Evolutionary conservation across 345 rosid genomes (phyloP), one percentile per base, ranked within the genome.

Genomic region (Hibiscus trionum): DNA sequence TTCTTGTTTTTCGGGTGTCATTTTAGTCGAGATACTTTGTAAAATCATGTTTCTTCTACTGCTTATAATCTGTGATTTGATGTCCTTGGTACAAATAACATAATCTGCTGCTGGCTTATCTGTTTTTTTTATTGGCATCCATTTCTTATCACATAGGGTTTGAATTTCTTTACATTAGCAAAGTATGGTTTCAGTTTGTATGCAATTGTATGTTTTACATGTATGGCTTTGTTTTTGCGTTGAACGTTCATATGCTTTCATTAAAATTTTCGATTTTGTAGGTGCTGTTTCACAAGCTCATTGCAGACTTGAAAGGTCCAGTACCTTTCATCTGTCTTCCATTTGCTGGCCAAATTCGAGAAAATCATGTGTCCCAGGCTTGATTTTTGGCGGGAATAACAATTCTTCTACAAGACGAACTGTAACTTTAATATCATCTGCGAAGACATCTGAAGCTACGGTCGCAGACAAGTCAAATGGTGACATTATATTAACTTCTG

Each of bases 381-480:
- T 80, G 76, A 73, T 70, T 4, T 66, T 58, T 19, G 62, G 75
- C 3, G 27, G 63, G 42, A 77, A 75, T 58, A 77, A 75, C 17
- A 33, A 50, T 31, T 76, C 74, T 71, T 61, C 79, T 47, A 60
- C 35, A 42, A 84, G 33, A 77, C 74, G 71, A 27, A 79, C 75
- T 12, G 69, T 61, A 16, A 60, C 80, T 17, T 68, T 78, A 15
- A 80, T 76, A 11, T 80, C 81, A 1, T 79, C 84, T 71, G 82
- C 78, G 1, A 85, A 84, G 75, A 75, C 91, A 56, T 76, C 88
- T 61, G 93, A 84, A 67, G 71, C 85, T 69, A 52, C 83, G 26
- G 76, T 76, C 10, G 33, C 84, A 5, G 78, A 80, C 69, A 85
- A 83, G 78, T 79, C 83, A 65, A 88, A 82, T 46, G 93, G 93